phyloP scores from a whole-genome alignment of 106 monocot genomes.

The Alisma plantagoaquatica region DNA sequence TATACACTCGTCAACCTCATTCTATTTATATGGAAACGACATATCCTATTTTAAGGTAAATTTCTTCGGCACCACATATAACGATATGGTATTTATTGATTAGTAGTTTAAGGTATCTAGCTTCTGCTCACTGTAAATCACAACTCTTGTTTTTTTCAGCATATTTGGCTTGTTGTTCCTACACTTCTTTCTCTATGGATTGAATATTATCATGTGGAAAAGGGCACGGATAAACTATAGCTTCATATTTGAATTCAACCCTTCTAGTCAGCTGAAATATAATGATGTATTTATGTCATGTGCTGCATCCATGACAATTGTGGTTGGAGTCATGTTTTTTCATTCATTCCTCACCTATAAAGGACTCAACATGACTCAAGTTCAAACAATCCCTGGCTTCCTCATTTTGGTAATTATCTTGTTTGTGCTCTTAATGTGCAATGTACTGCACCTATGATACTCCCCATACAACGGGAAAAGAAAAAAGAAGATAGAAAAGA shows the following conservation, averaged over 20 bases:
- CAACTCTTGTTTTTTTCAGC: too few relatives aligned
- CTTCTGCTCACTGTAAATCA: too few relatives aligned
- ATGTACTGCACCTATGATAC: too few relatives aligned
- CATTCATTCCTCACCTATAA: constrained; percentile 43
- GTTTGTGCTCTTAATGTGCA: too few relatives aligned
- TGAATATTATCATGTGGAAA: constrained; percentile 87
- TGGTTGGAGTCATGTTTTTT: constrained; percentile 59
- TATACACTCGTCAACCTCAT: constrained; percentile 53
- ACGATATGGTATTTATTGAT: too few relatives aligned
- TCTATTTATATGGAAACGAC: constrained; percentile 93
- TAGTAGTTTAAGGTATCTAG: too few relatives aligned
- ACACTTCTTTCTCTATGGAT: constrained; percentile 89
- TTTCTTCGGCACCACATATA: too few relatives aligned
- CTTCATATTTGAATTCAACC: constrained; percentile 89
- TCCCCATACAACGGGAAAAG: too few relatives aligned
- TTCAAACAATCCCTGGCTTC: constrained; percentile 67
- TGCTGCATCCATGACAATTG: constrained; percentile 58
- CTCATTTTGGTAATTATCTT: constrained; percentile 41
- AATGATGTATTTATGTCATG: constrained; percentile 72
- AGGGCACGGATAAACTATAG: constrained; percentile 81
- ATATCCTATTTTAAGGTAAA: constrained; percentile 82
- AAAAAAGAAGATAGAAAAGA: too few relatives aligned
- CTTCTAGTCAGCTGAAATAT: constrained; percentile 68
- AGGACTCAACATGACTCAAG: constrained; percentile 32
- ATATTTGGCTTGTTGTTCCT: constrained; percentile 83